Conservation (phyloP, 169 alveolate genomes). For the Fabrea salina region DNA sequence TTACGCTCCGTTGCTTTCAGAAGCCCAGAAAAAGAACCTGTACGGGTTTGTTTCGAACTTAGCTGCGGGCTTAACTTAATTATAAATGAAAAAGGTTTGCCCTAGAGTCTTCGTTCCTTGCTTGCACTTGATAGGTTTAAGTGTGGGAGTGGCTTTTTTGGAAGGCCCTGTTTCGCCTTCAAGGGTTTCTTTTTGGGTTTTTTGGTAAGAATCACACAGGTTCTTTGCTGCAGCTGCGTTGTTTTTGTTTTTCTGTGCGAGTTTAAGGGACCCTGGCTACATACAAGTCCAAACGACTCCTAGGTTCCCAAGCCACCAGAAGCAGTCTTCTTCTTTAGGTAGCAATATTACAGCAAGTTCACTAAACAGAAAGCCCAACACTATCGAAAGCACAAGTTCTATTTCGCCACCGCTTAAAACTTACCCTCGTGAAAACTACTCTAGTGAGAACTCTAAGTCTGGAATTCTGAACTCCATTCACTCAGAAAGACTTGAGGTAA, state of each 20-base stretch:
- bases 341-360: neutral
- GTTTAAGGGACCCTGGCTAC: slow-evolving; percentile 5
- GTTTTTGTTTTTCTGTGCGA: neutral
- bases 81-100: too few relatives aligned
- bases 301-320: neutral
- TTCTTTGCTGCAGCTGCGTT: neutral
- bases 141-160: too few relatives aligned
- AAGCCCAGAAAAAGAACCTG: too few relatives aligned
- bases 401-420: neutral
- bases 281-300: neutral
- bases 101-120: too few relatives aligned
- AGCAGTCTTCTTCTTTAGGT: slow-evolving; percentile 2
- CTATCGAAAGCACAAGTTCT: neutral
- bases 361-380: neutral
- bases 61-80: too few relatives aligned
- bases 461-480: neutral
- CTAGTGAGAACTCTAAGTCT: neutral
- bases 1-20: too few relatives aligned
- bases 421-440: neutral
- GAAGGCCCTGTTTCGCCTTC: neutral
- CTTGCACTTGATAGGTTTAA: too few relatives aligned
- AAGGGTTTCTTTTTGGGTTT: neutral
- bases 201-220: slow-evolving; percentile 3
- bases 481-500: neutral
- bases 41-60: too few relatives aligned